Evolutionary conservation across 1,284 basidiomycete genomes (phyloP), one percentile per base, ranked within the genome.

Genomic region (Irpex sp.): DNA sequence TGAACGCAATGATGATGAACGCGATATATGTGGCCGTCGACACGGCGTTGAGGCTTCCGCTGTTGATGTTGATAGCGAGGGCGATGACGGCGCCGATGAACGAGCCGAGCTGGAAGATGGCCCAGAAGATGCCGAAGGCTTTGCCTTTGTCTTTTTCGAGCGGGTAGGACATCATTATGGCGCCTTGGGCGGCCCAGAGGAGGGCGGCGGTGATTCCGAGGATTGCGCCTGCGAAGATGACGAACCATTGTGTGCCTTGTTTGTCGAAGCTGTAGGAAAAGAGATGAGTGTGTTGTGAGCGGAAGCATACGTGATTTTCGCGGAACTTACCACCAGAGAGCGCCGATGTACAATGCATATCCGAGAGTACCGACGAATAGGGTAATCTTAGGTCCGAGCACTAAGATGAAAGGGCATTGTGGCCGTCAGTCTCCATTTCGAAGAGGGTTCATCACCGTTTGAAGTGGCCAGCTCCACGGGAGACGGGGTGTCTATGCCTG

Each of bases 141-240:
- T 71, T 73, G 4, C 76, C 70, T 69, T 86, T 83, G 67, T 89
- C 75, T 63, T 85, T 80, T 61, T 86, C 78, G 61, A 82, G 74
- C 60, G 72, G 72, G 58, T 73, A 88, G 84, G 61, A 82, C 78
- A 85, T 77, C 78, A 84, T 85, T 59, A 84, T 76, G 1, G 78
- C 72, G 8, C 83, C 83, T 66, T 85, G 84, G 0, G 81, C 80
- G 7, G 82, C 78, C 82, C 82, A 84, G 12, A 86, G 73, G 18
- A 85, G 72, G n/a, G 80, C 82, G 14, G 85, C 84, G 57, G 82
- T 80, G n/a, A 83, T 64, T 36, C 84, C 84, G 39, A 85, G 79
- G 53, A 85, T 70, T 3, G 80, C 82, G 12, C 84, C 83, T 1
- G 82, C 77, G 39, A 80, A 77, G 60, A 85, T 82, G 56, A 81